Percentiles rank a stretch among this genome's conserved stretches.
phyloP scores from a whole-genome alignment of 768 basidiomycete genomes.

The Suillus alpinus region DNA sequence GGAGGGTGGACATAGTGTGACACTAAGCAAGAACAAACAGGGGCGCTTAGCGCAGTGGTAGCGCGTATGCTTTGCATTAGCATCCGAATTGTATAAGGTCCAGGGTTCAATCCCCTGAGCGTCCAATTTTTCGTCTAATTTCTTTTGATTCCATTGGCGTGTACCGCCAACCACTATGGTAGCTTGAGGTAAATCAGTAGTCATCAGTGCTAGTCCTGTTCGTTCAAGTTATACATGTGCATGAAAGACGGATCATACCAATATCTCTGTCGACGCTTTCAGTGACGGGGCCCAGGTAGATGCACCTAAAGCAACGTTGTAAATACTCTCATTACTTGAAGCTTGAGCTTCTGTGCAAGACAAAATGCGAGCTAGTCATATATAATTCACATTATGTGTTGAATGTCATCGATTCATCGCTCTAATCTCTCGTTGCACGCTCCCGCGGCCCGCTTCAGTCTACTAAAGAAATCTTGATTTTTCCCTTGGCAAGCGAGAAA shows the following conservation, averaged over 20 bases:
- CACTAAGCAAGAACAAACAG: background rate
- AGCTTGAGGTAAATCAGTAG: too few species aligned
- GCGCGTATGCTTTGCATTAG: constrained; percentile 28
- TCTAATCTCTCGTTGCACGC: background rate
- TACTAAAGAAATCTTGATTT: background rate
- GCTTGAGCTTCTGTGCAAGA: too few species aligned
- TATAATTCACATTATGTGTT: too few species aligned
- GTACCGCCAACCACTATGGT: too few species aligned
- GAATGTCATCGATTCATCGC: background rate
- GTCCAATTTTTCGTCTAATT: constrained; percentile 26
- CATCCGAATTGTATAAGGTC: constrained; percentile 36
- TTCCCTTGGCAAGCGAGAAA: background rate
- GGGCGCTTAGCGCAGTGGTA: constrained; percentile 29
- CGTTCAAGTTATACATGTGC: too few species aligned
- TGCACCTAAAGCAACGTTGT: too few species aligned
- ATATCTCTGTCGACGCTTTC: too few species aligned
- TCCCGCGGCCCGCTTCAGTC: background rate
- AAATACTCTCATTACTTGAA: too few species aligned
- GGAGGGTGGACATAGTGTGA: background rate
- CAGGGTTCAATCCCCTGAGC: constrained; percentile 43
- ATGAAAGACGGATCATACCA: too few species aligned
- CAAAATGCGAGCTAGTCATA: too few species aligned
- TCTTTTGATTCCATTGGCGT: background rate
- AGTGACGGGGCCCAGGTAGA: too few species aligned
- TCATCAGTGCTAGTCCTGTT: too few species aligned